phyloP scores from a whole-genome alignment of 2,329 filamentous ascomycete species.

The Monosporascus sp. region DNA sequence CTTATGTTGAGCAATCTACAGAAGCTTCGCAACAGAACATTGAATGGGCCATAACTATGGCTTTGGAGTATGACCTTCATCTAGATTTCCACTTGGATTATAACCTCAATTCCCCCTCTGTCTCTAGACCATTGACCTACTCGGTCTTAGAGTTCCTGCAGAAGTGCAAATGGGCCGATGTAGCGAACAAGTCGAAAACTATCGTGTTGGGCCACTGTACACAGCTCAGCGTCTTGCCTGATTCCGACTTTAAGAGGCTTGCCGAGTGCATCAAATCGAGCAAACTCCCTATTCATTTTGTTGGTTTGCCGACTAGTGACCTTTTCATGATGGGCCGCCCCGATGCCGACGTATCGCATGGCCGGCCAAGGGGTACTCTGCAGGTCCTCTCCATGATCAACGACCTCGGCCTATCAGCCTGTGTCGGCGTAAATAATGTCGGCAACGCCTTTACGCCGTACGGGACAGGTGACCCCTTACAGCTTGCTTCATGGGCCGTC shows the following conservation, averaged over 20 bases:
- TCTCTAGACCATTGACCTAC: conserved; percentile 44
- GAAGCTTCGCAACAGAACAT: conserved; percentile 51
- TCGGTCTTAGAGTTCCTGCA: conserved; percentile 48
- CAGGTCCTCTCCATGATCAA: conserved; percentile 56
- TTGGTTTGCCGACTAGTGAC: conserved; percentile 66
- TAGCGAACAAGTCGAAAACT: conserved; percentile 35
- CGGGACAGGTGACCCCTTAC: conserved; percentile 61
- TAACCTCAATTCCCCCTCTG: conserved; percentile 42
- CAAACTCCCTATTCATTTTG: conserved; percentile 56
- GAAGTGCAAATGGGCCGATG: conserved; percentile 41
- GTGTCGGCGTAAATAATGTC: conserved; percentile 65
- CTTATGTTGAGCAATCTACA: conserved; percentile 58
- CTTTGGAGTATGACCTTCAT: conserved; percentile 46
- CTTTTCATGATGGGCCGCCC: conserved; percentile 63
- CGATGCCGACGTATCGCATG: conserved; percentile 16
- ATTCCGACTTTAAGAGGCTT: conserved; percentile 45
- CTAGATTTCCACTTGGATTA: conserved; percentile 72
- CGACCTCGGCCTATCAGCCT: conserved; percentile 51
- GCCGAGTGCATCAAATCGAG: conserved; percentile 38
- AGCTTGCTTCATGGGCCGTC: conserved; percentile 56
- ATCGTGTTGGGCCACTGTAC: conserved; percentile 65
- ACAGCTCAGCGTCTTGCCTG: conserved; percentile 51
- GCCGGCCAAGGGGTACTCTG: conserved; percentile 52
- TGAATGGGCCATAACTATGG: conserved; percentile 54
- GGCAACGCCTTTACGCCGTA: conserved; percentile 71